Evolutionary conservation across 1,284 basidiomycete species (phyloP).

Genomic region (Coniferiporia sulphurascens): DNA sequence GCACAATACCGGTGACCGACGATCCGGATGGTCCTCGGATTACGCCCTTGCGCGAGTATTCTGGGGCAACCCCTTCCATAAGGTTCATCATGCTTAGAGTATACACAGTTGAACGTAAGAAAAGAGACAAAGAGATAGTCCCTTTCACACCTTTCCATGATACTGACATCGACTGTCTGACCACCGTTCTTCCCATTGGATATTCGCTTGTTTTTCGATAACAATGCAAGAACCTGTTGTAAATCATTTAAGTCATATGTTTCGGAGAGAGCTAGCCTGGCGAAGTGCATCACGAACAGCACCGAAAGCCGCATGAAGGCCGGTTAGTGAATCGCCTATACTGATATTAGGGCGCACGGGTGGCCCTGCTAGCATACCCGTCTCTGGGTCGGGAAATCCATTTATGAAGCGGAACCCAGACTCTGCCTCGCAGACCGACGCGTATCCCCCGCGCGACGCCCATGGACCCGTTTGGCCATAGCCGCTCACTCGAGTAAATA

Average conservation of each 20-base stretch:
- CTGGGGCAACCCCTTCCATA: constrained; percentile 74
- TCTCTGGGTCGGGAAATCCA: constrained; percentile 50
- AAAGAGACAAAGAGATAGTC: background rate
- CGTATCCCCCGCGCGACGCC: constrained; percentile 62
- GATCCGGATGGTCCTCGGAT: constrained; percentile 67
- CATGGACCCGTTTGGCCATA: constrained; percentile 72
- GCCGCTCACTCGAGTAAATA: constrained; percentile 69
- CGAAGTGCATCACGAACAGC: constrained; percentile 38
- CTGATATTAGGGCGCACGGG: constrained; percentile 68
- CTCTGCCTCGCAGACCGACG: constrained; percentile 70
- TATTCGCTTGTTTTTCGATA: constrained; percentile 42
- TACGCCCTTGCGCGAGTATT: constrained; percentile 64
- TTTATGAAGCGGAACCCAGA: constrained; percentile 71
- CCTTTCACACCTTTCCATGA: constrained; percentile 54
- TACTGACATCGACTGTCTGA: constrained; percentile 68
- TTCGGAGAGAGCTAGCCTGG: background rate
- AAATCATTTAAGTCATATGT: background rate
- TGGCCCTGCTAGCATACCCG: constrained; percentile 50
- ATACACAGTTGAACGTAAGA: background rate
- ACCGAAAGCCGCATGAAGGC: constrained; percentile 67
- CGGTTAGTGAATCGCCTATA: constrained; percentile 64
- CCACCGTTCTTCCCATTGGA: constrained; percentile 38
- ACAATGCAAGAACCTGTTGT: constrained; percentile 63
- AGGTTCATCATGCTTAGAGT: constrained; percentile 58
- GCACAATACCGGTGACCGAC: constrained; percentile 67